Evolutionary conservation across 1,284 basidiomycete species (phyloP).

Genomic region (Ustilago hordei): DNA sequence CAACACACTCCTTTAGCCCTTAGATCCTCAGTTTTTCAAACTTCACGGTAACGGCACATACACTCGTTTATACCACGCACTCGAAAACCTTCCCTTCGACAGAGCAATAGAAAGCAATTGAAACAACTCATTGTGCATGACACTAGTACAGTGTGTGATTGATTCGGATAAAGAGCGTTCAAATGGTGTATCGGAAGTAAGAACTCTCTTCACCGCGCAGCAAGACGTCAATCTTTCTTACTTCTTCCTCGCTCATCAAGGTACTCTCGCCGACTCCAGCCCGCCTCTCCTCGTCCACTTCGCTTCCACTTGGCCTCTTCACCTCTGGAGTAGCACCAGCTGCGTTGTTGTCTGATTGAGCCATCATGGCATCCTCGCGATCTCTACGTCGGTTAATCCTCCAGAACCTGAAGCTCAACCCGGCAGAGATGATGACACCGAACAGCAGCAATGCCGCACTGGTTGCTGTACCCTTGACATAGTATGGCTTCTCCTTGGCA

Average conservation of each 20-base stretch:
- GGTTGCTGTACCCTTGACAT: constrained; percentile 54
- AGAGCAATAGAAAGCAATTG: neutral
- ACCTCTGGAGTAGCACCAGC: neutral
- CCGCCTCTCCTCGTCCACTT: constrained; percentile 10
- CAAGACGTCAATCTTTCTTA: constrained; percentile 38
- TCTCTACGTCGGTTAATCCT: constrained; percentile 43
- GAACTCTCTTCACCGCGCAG: constrained; percentile 45
- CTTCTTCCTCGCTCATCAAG: constrained; percentile 21
- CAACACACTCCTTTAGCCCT: neutral
- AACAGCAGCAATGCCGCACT: constrained; percentile 46
- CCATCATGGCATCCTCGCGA: neutral
- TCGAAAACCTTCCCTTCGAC: neutral
- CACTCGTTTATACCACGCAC: neutral
- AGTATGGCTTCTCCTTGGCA: constrained; percentile 50
- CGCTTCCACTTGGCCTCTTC: neutral
- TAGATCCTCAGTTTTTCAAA: neutral
- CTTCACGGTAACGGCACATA: neutral
- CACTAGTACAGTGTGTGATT: neutral
- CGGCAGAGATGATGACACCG: constrained; percentile 37
- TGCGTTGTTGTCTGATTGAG: neutral
- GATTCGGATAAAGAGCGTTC: neutral
- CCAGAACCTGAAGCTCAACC: constrained; percentile 28
- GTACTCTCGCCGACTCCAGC: neutral
- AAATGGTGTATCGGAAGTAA: constrained; percentile 56
- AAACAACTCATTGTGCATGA: neutral